Percentiles rank a stretch among this genome's conserved stretches.
Evolutionary conservation across 257 asterid species (phyloP).

Genomic region (Handroanthus guayacan): DNA sequence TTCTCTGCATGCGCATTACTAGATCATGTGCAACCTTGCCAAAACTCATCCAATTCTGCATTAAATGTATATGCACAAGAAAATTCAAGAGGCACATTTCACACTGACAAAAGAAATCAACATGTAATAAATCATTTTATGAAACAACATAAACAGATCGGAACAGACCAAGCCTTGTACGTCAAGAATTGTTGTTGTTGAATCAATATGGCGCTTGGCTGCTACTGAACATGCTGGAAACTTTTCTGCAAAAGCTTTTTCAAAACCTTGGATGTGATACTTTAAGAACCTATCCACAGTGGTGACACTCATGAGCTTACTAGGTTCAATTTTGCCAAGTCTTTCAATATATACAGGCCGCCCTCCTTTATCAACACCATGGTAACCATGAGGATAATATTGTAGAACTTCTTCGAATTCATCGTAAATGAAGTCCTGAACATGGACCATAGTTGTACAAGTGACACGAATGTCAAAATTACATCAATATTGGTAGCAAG

Average conservation of each 20-base stretch:
- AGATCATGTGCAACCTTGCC: slow-evolving; percentile 73
- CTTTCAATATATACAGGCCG: too few relatives aligned
- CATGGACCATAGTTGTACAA: slow-evolving; percentile 21
- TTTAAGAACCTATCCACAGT: slow-evolving; percentile 68
- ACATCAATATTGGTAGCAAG: background rate
- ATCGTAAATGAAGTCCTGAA: slow-evolving; percentile 64
- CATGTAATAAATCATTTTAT: background rate
- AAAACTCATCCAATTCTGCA: slow-evolving; percentile 73
- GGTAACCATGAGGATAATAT: slow-evolving; percentile 36
- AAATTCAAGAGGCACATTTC: background rate
- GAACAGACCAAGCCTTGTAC: slow-evolving; percentile 71
- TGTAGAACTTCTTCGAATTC: slow-evolving; percentile 62
- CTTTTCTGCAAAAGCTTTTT: slow-evolving; percentile 58
- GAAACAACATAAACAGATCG: slow-evolving; percentile 18
- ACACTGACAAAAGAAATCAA: background rate
- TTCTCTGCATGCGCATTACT: slow-evolving; percentile 66
- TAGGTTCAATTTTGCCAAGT: slow-evolving; percentile 44
- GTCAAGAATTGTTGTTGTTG: slow-evolving; percentile 68
- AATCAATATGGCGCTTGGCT: slow-evolving; percentile 69
- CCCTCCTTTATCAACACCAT: too few relatives aligned
- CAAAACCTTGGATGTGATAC: slow-evolving; percentile 74
- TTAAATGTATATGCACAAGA: slow-evolving; percentile 16
- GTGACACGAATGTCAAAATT: slow-evolving; percentile 25
- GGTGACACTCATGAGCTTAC: slow-evolving; percentile 66
- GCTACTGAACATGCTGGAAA: slow-evolving; percentile 75